Evolutionary conservation across 2,329 filamentous ascomycete species (phyloP).

Genomic region (Canariomyces notabilis): DNA sequence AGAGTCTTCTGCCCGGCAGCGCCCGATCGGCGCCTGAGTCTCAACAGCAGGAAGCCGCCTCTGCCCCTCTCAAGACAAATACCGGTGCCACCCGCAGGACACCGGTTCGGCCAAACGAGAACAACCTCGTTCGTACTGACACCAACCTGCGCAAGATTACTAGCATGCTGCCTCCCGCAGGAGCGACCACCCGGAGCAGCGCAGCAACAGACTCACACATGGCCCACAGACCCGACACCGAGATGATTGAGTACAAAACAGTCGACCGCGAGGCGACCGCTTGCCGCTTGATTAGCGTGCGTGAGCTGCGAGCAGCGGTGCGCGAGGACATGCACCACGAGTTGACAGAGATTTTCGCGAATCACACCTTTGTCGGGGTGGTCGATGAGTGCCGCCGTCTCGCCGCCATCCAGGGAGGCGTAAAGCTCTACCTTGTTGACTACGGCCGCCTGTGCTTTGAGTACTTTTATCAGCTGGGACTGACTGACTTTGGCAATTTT

Average conservation of each 20-base stretch:
- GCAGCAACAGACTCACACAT: constrained; percentile 26
- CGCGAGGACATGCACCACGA: constrained; percentile 77
- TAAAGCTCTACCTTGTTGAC: constrained; percentile 88
- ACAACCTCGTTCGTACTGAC: constrained; percentile 87
- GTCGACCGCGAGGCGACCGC: constrained; percentile 63
- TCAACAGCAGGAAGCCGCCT: constrained; percentile 24
- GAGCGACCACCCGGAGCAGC: constrained; percentile 31
- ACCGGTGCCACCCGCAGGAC: constrained; percentile 37
- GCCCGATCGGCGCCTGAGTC: constrained; percentile 28
- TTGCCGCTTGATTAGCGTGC: constrained; percentile 78
- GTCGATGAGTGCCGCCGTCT: constrained; percentile 83
- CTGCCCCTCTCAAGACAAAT: constrained; percentile 33
- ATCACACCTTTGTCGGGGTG: constrained; percentile 88
- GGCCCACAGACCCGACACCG: constrained; percentile 25
- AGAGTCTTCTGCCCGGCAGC: constrained; percentile 76
- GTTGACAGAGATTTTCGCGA: constrained; percentile 79
- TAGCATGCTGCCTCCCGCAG: constrained; percentile 73
- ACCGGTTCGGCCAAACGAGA: constrained; percentile 64
- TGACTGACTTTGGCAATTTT: constrained; percentile 96
- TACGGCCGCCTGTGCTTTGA: constrained; percentile 84
- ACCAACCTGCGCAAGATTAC: constrained; percentile 89
- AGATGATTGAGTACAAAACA: constrained; percentile 64
- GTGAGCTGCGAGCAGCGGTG: constrained; percentile 74
- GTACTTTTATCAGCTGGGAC: constrained; percentile 90
- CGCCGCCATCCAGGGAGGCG: constrained; percentile 86